Evolutionary conservation across 148 eudicot genomes (phyloP).

Genomic region (Bassia scoparia): DNA sequence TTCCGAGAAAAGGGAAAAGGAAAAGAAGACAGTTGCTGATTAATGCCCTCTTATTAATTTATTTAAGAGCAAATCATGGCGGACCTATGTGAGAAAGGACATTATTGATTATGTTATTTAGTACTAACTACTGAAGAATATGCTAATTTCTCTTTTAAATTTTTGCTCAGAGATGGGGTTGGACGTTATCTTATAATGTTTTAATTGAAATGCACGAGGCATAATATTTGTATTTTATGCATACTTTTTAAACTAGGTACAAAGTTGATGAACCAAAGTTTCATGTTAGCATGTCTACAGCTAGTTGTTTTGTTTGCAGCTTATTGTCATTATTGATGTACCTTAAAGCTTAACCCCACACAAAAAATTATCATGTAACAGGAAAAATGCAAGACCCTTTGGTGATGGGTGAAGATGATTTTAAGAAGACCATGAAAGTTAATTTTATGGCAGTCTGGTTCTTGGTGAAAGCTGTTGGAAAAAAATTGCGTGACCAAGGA

Average conservation of each 20-base stretch:
- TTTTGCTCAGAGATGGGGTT: not conserved
- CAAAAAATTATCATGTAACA: constrained; percentile 36
- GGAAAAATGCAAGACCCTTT: constrained; percentile 82
- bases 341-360: too few species aligned
- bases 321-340: not conserved
- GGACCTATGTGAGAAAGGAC: not conserved
- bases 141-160: not conserved
- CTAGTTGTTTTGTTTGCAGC: not conserved
- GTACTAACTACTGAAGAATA: not conserved
- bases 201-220: not conserved
- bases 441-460: constrained; percentile 83
- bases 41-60: too few species aligned
- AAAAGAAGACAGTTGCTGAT: too few species aligned
- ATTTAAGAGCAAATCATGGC: too few species aligned
- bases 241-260: not conserved
- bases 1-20: too few species aligned
- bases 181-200: not conserved
- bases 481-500: constrained; percentile 71
- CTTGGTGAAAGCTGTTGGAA: constrained; percentile 67
- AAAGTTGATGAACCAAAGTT: not conserved
- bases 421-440: constrained; percentile 61
- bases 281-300: not conserved
- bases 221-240: not conserved
- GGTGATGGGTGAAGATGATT: constrained; percentile 54
- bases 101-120: not conserved